Evolutionary conservation across 1,284 basidiomycete species (phyloP), one percentile per base, ranked within the genome.

Genomic region (Schizophyllum commune): DNA sequence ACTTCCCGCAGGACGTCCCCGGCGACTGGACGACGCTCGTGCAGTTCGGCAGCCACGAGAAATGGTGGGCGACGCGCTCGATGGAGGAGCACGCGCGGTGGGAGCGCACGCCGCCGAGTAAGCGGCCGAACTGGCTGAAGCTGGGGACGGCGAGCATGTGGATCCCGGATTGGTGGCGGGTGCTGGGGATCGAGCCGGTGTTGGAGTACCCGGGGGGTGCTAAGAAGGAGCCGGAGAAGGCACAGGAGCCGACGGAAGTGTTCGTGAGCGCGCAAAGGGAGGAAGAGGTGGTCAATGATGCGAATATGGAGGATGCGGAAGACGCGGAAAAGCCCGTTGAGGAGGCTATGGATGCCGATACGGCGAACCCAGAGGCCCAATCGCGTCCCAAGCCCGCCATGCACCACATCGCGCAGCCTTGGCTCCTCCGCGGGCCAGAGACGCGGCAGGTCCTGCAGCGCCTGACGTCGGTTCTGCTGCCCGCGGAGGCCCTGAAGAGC

Each of bases 1-100:
- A 83, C 62, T 96, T 94, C 70, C 95, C 95, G n/a, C 82, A 85
- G 56, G 92, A 96, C 70, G 93, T 83, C 67, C 88, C 90, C 0
- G 39, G 39, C 39, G 17, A 11, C 13, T 47, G 39, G 39, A 47
- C 39, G 2, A 47, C 39, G 53, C 73, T 73, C 8, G 83, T 85
- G 9, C 80, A 85, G 0, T 89, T 87, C 61, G 73, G 77, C 2
- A 68, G 70, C 0, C 83, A 82, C 70, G 79, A 82, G 52, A 68
- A 71, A 1, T 72, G 78, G 19, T 74, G 77, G 21, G 87, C 77
- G 34, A 69, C 69, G 1, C 53, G 53, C 13, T 1, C 11, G 19
- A 19, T 21, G 3, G 76, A 83, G 61, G 88, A 88, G 53, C 75
- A 77, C 60, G 78, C 72, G 20, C 75, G 76, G n/a, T 96, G 93